Base-by-base conservation (phyloP, 106 monocot species). In the Apostasia shenzhenica region DNA sequence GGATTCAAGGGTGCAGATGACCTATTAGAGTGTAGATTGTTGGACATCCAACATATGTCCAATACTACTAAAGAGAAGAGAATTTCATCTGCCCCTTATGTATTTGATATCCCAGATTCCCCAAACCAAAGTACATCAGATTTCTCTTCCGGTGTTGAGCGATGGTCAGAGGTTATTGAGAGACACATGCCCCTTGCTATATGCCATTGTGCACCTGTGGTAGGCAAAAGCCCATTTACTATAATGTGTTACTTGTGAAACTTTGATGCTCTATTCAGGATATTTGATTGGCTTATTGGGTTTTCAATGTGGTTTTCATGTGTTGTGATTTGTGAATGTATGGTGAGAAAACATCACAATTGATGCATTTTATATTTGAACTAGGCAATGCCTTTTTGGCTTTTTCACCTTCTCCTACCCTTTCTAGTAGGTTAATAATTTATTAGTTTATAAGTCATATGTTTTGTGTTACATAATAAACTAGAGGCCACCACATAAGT, bases 1-100 rank as follows among this genome's bases (percentile, higher is more conserved):
- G 99, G 99, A 57, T 99, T 93, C 74, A 84, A 76, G 77, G 99
- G 99, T 69, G 72, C 85, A 43, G 99, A 90, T 83, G 89, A 85
- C 61, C 80, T 76, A 45, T 64, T 77, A 68, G 99, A 99, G 54
- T 77, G 52, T 37, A 85, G 79, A 83, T 79, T 87, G 59, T 61
- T 72, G 48, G 97, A 97, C 80, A 78, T 83, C 44, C 84, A 83
- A 80, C 66, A 70, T 72, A 62, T 75, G 54, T 72, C 81, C 55
- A 90, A 85, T 71, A 66, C 45, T 8, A 78, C 67, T 59, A 86
- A 79, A 81, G 68, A 43, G 39, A 90, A 81, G 60, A 85, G 51
- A 54, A 73, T 93, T 57, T 90, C 90, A 12, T 93, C 93, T 69
- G 92, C 90, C 48, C 99, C 99, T 69, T 85, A 86, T 85, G 79